Evolutionary conservation across 768 basidiomycete species (phyloP).

Genomic region (Lactarius sp.): DNA sequence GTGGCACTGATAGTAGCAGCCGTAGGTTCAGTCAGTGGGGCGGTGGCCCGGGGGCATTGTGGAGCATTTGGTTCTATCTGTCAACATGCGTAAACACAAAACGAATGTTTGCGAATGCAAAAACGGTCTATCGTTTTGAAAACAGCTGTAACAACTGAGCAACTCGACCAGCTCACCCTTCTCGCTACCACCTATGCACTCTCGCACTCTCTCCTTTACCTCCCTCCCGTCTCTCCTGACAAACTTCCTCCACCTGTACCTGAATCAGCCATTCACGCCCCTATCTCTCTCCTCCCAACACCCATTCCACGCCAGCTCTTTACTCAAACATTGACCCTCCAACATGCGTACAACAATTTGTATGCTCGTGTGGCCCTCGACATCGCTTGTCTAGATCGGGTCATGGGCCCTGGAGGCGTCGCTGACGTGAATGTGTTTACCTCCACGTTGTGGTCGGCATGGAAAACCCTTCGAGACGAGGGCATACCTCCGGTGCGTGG

Average conservation of each 20-base stretch:
- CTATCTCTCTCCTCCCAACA: constrained; percentile 81
- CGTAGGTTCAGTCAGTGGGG: too few relatives aligned
- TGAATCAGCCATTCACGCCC: constrained; percentile 83
- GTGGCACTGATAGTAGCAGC: too few relatives aligned
- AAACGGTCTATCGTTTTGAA: too few relatives aligned
- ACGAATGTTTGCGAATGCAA: too few relatives aligned
- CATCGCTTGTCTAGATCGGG: constrained; percentile 67
- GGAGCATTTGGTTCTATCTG: too few relatives aligned
- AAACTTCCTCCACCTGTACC: constrained; percentile 44
- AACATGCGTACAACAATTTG: constrained; percentile 74
- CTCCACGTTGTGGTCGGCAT: too few relatives aligned
- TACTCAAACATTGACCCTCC: constrained; percentile 58
- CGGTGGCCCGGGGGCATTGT: too few relatives aligned
- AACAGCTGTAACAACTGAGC: constrained; percentile 45
- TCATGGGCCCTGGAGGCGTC: constrained; percentile 80
- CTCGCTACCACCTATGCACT: constrained; percentile 80
- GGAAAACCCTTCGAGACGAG: too few relatives aligned
- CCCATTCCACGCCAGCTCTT: constrained; percentile 78
- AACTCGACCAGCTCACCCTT: constrained; percentile 55
- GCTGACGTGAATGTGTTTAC: constrained; percentile 80
- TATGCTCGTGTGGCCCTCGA: constrained; percentile 84
- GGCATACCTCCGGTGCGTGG: too few relatives aligned
- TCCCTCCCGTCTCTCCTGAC: constrained; percentile 45
- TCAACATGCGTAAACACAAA: too few relatives aligned
- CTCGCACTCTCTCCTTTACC: constrained; percentile 76